Evolutionary conservation across 1,284 basidiomycete species (phyloP).

Genomic region (Phylloporus gajari): DNA sequence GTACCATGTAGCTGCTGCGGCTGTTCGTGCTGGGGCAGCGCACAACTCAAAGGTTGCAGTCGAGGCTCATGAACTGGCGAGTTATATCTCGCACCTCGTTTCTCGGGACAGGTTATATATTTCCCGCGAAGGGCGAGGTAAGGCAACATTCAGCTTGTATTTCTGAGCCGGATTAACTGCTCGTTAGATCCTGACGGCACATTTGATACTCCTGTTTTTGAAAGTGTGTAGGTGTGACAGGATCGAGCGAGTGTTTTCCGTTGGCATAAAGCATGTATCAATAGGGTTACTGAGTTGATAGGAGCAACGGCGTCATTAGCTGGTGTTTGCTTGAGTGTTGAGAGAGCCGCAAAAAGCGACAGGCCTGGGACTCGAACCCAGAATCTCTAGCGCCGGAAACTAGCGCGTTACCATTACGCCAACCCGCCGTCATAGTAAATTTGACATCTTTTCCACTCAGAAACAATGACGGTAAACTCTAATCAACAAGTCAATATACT

Average conservation of each 20-base stretch:
- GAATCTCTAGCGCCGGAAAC: slow-evolving; percentile 66
- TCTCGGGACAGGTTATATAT: slow-evolving; percentile 68
- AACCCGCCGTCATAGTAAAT: slow-evolving; percentile 43
- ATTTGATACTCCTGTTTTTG: slow-evolving; percentile 57
- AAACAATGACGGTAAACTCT: background rate
- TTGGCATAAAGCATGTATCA: slow-evolving; percentile 19
- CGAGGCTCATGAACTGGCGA: slow-evolving; percentile 63
- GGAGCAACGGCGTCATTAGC: background rate
- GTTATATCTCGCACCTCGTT: slow-evolving; percentile 63
- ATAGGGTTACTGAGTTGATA: background rate
- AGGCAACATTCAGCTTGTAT: slow-evolving; percentile 6
- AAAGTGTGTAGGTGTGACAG: slow-evolving; percentile 8
- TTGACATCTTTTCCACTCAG: background rate
- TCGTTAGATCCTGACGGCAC: slow-evolving; percentile 56
- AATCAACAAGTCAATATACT: no score
- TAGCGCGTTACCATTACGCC: slow-evolving; percentile 55
- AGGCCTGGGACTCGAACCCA: slow-evolving; percentile 65
- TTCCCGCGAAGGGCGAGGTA: slow-evolving; percentile 64
- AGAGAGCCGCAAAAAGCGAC: slow-evolving; percentile 49
- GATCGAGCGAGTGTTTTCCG: background rate
- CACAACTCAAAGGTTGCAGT: slow-evolving; percentile 64
- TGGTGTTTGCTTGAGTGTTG: background rate
- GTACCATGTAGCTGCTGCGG: slow-evolving; percentile 69
- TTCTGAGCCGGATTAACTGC: background rate
- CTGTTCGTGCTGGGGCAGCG: slow-evolving; percentile 62